phyloP scores from a whole-genome alignment of 495 filamentous ascomycete genomes.

The Achaetomiella virescens region DNA sequence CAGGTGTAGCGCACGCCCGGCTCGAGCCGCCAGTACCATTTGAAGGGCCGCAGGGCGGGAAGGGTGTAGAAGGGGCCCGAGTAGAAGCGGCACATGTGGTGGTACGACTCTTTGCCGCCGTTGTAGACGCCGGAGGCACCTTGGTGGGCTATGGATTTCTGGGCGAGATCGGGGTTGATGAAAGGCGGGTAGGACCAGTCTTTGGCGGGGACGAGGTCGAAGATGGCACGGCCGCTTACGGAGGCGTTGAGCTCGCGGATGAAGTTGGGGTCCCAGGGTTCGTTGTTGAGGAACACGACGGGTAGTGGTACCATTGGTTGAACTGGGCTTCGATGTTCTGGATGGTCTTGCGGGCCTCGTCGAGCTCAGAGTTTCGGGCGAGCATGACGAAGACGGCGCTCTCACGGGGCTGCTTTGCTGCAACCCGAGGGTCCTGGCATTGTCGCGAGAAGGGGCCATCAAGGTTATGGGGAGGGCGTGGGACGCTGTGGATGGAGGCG shows the following conservation, averaged over 20 bases:
- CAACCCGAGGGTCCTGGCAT: slow-evolving; percentile 36
- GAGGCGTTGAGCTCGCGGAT: slow-evolving; percentile 73
- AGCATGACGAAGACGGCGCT: slow-evolving; percentile 93
- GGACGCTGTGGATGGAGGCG: slow-evolving; percentile 28
- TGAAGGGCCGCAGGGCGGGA: slow-evolving; percentile 38
- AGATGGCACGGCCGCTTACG: slow-evolving; percentile 74
- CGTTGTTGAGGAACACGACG: slow-evolving; percentile 93
- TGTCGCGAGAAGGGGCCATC: slow-evolving; percentile 39
- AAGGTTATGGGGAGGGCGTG: slow-evolving; percentile 30
- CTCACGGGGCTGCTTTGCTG: slow-evolving; percentile 56
- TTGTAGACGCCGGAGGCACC: slow-evolving; percentile 90
- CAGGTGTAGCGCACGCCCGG: slow-evolving; percentile 48
- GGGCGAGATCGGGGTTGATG: slow-evolving; percentile 74
- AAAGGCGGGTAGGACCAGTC: slow-evolving; percentile 94
- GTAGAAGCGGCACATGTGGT: slow-evolving; percentile 97
- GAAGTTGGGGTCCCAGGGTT: slow-evolving; percentile 79
- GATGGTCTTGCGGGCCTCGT: slow-evolving; percentile 82
- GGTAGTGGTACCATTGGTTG: slow-evolving; percentile 96
- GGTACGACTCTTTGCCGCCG: slow-evolving; percentile 97
- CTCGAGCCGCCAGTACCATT: slow-evolving; percentile 52
- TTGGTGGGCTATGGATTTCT: slow-evolving; percentile 77
- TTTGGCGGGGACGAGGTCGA: slow-evolving; percentile 63
- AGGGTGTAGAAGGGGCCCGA: slow-evolving; percentile 68
- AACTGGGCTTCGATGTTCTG: slow-evolving; percentile 94
- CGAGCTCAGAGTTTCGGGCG: slow-evolving; percentile 84